phyloP scores from a whole-genome alignment of 176 grass and related monocot species.

The Ensete ventricosum region DNA sequence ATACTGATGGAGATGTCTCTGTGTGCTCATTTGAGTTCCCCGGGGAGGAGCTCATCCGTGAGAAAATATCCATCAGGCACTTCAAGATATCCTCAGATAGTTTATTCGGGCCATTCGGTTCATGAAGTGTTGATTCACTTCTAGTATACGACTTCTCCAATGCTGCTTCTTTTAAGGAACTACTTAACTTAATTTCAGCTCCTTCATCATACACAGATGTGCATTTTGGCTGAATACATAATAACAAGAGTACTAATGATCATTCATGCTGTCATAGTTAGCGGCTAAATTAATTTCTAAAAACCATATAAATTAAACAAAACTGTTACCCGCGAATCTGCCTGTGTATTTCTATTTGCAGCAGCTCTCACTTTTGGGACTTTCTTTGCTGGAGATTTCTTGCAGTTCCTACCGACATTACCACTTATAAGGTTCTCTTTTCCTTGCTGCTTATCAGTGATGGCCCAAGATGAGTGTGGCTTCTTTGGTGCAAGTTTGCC shows the following conservation, averaged over 20 bases:
- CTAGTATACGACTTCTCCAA: constrained; percentile 23
- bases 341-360: constrained; percentile 29
- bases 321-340: constrained; percentile 30
- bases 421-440: constrained; percentile 72
- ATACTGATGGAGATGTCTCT: constrained; percentile 40
- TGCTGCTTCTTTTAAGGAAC: constrained; percentile 27
- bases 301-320: not conserved
- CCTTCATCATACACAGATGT: constrained; percentile 30
- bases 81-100: constrained; percentile 80
- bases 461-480: not conserved
- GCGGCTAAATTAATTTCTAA: not conserved
- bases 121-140: constrained; percentile 26
- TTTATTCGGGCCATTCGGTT: constrained; percentile 46
- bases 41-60: constrained; percentile 28
- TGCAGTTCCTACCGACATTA: constrained; percentile 31
- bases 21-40: constrained; percentile 36
- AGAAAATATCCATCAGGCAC: constrained; percentile 75
- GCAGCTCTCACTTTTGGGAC: constrained; percentile 26
- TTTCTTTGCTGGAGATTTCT: constrained; percentile 42
- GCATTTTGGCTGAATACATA: constrained; percentile 26
- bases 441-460: constrained; percentile 28
- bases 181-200: constrained; percentile 9
- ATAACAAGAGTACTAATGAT: not conserved
- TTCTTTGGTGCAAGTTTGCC: constrained; percentile 38
- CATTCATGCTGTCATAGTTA: not conserved